Base-by-base conservation (phyloP, 148 eudicot species). In the Rhododendron ferrugineum region DNA sequence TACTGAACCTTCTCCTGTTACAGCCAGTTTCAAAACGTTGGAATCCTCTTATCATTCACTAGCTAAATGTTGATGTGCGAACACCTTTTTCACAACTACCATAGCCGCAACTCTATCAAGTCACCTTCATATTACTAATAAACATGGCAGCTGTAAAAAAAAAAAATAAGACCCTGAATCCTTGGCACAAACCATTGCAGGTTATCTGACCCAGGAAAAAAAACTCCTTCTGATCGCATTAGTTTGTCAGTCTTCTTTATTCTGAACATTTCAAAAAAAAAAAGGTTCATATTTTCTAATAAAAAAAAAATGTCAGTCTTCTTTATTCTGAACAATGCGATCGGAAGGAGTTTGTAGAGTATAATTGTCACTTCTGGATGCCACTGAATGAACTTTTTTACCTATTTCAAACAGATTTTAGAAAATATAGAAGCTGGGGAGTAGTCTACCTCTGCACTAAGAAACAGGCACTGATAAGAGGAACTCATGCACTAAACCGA, bases 1-100 rank as follows among this genome's bases (percentile, higher is more conserved):
- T 96, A 96, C 52, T 95, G 90, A 85, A 95, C 98, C 84, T 95
- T 94, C 70, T 94, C 98, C 97, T 95, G 68, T 83, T 14, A 78
- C 78, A 46, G 77, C 6, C 54, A 86, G 22, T 80, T 37, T n/a
- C 46, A 52, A 75, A 46, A 77, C 2, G 14, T 34, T 84, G 52
- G 36, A 52, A 22, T 34, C 8, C 37, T 46, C 23, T 15, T 15
- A 9, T 74, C 50, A 23, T 23, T 42, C n/a, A 75, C 26, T 15
- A 3, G 36, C 52, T 34, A 54, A 75, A 30, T 34, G 49, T 20
- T 54, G 70, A 52, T 80, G 68, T n/a, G 1, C 20, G 58, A 7
- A 7, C 62, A 83, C 44, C 22, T 74, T 52, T 52, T 84, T 36
- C 47, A 37, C 37, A 0, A 8, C 37, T 54, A 75, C 8, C 47